Conservation (phyloP, 2,329 filamentous ascomycete genomes). For the Paracorniculantispora psalliotae region DNA sequence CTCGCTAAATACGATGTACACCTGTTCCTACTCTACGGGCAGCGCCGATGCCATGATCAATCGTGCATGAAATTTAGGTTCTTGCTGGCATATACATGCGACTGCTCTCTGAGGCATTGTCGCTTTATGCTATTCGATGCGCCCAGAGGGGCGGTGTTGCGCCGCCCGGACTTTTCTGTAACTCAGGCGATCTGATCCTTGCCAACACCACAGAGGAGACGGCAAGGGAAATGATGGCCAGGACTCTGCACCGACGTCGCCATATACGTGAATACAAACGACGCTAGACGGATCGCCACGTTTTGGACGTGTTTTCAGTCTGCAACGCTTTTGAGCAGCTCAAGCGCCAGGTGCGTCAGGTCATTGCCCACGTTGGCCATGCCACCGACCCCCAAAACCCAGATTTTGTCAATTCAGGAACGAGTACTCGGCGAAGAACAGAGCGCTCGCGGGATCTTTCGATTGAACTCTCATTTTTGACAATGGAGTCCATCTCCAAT, state of each 20-base stretch:
- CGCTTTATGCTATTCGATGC: background rate
- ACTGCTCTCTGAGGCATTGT: background rate
- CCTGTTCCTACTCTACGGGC: background rate
- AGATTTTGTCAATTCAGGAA: background rate
- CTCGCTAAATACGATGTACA: background rate
- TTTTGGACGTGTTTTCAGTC: background rate
- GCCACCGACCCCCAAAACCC: background rate
- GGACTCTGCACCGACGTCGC: background rate
- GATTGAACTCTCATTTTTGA: background rate
- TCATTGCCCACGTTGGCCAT: background rate
- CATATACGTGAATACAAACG: background rate
- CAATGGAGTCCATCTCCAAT: background rate
- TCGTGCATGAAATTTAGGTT: background rate
- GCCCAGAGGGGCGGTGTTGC: background rate
- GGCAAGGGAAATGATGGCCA: background rate
- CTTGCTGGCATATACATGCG: background rate
- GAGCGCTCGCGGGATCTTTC: background rate
- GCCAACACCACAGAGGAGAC: background rate
- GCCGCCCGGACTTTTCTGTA: slow-evolving; percentile 3
- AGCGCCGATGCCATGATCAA: background rate
- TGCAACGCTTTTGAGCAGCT: background rate
- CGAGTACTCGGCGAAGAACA: background rate
- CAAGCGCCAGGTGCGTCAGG: background rate
- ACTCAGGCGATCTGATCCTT: background rate
- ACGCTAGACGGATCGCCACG: background rate